phyloP scores from a whole-genome alignment of 371 early-diverging fungal species.

The Blakeslea trispora region DNA sequence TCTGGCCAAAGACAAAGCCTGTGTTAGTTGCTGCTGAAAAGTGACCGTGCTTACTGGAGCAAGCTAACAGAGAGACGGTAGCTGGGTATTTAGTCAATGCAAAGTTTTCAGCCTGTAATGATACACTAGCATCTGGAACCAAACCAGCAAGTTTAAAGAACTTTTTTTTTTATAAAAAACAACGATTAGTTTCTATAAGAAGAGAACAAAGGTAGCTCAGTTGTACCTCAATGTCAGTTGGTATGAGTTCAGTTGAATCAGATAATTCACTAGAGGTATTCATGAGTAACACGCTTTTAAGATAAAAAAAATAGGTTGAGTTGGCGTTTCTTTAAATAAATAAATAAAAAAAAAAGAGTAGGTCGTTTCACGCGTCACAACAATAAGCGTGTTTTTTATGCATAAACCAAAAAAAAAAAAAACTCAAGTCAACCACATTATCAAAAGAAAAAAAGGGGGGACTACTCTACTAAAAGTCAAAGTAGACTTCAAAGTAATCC shows the following conservation, averaged over 20 bases:
- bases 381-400: background rate
- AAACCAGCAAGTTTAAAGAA: conserved; percentile 40
- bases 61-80: conserved; percentile 36
- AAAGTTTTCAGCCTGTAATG: conserved; percentile 36
- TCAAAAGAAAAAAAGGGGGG: no score
- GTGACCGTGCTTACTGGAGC: conserved; percentile 40
- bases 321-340: no score
- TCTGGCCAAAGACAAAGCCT: conserved; percentile 43
- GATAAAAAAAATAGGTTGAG: conserved; percentile 9
- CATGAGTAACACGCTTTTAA: conserved; percentile 13
- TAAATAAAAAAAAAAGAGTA: conserved; percentile 20
- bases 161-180: no score
- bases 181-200: no score
- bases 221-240: conserved; percentile 21
- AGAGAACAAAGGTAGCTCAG: background rate
- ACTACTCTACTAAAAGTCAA: no score
- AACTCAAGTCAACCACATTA: no score
- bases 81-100: conserved; percentile 29
- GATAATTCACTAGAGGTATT: conserved; percentile 14
- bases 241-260: conserved; percentile 20
- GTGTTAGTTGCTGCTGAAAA: conserved; percentile 37
- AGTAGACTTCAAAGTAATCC: no score
- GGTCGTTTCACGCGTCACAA: conserved; percentile 9
- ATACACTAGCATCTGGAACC: conserved; percentile 46
- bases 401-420: background rate